Evolutionary conservation across 1,139 yeast genomes (phyloP), one percentile per base, ranked within the genome.

Genomic region (Suhomyces choctaworum): DNA sequence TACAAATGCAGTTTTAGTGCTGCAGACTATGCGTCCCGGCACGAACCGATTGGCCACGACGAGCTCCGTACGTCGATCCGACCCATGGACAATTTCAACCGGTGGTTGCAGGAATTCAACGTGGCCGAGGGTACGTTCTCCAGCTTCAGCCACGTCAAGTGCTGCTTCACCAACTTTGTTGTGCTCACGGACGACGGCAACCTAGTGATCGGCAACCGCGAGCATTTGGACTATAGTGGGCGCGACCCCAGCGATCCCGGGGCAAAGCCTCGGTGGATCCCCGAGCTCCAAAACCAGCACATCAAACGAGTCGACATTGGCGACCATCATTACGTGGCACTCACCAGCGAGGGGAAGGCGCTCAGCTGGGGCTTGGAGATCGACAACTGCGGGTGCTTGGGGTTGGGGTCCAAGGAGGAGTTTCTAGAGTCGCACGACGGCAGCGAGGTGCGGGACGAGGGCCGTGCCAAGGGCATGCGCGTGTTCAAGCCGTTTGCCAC

Each of bases 341-440:
- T 85, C 8, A 68, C 81, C 1, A 65, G 67, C 29, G 66, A 70
- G 10, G 95, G 95, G 0, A 66, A 72, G 3, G 44, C 83, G n/a
- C 65, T 73, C 34, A 63, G 82, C 4, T 85, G 94, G 92, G 95
- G 95, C 0, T 40, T 67, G 4, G 92, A 85, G 48, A 70, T 82
- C 10, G 62, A 65, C 25, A 48, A 54, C 5, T 80, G 88, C 56
- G 95, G 95, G 2, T 80, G 87, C 49, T 58, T 85, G 22, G 95
- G 95, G 0, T 50, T 82, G 5, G 92, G 92, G 0, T 40, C 52
- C 11, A 51, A 61, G n/a, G 60, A 58, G 2, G 45, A 52, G 4
- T 46, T 66, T 14, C 51, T 56, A 3, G 50, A 50, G 4, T 16
- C 23, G 5, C 39, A 34, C 25, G 38, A 31, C 29, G 35, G 38